Evolutionary conservation across 306 rosid genomes (phyloP).

Genomic region (Hippophae gyantsensis): DNA sequence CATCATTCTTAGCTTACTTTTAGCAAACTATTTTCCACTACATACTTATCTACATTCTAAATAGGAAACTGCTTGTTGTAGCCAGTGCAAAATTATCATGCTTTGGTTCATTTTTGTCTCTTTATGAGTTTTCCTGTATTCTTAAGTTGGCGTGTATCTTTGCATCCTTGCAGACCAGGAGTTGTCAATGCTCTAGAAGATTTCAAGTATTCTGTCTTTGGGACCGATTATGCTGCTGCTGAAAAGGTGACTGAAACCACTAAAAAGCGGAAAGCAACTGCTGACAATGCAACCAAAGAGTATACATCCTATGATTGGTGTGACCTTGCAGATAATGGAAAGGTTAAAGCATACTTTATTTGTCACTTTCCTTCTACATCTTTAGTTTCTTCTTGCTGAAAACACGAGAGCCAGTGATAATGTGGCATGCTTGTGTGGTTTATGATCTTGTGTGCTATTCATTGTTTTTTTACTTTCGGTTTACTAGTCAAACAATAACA

Average conservation of each 20-base stretch:
- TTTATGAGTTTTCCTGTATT: neutral
- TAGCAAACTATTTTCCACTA: no score
- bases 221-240: slow-evolving; percentile 54
- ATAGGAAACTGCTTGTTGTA: no score
- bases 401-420: neutral
- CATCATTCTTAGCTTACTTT: neutral
- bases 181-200: slow-evolving; percentile 66
- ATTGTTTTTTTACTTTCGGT: no score
- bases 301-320: slow-evolving; percentile 58
- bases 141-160: slow-evolving; percentile 17
- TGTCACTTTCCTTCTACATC: slow-evolving; percentile 2
- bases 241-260: slow-evolving; percentile 49
- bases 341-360: slow-evolving; percentile 42
- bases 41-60: no score
- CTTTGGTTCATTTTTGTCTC: neutral
- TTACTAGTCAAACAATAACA: neutral
- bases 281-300: slow-evolving; percentile 56
- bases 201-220: slow-evolving; percentile 67
- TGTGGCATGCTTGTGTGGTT: neutral
- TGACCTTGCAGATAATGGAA: slow-evolving; percentile 74
- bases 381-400: neutral
- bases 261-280: slow-evolving; percentile 55
- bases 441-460: no score
- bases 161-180: slow-evolving; percentile 48
- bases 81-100: neutral